Base-by-base conservation (phyloP, 2,329 filamentous ascomycete species). In the Botryotinia convoluta region DNA sequence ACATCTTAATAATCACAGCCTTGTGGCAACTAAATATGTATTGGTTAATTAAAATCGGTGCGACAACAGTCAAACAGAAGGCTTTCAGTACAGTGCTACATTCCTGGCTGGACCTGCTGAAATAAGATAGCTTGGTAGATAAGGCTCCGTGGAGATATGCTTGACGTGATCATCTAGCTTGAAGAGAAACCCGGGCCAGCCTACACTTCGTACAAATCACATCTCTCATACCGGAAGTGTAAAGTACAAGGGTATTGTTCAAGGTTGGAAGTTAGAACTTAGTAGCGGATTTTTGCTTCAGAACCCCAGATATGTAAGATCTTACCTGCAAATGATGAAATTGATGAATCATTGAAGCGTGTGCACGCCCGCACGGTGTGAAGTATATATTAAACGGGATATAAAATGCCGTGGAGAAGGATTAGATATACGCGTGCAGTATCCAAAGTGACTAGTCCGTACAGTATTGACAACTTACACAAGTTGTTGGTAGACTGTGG, bases 131-230 rank as follows among this genome's bases (percentile, higher is more conserved):
- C 26, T 42, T 57, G 18, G 61, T n/a, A 45, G 57, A 45, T 20
- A 71, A 71, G 69, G 69, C 57, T 71, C 69, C 69, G 69, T 51
- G 69, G 69, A 71, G 59, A 71, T 71, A 32, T 48, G 22, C 62
- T 45, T 45, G 32, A 63, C 32, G 26, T 42, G 69, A 51, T 71
- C 59, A 18, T n/a, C 44, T 63, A 48, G 18, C 59, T 71, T 62
- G 14, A 35, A 42, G n/a, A 57, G 35, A 57, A 42, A 29, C 48
- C 54, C 22, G n/a, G 54, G 18, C 48, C 32, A 67, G 35, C 63
- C 26, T 51, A 7, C 12, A 51, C 48, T 51, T 51, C 45, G 39
- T 42, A 14, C 59, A 39, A 61, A 54, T 29, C 64, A 67, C 37
- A n/a, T 37, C 63, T 37, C 26, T 20, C 63, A 51, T 9, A 26